phyloP scores from a whole-genome alignment of 352 stramenopile genomes.

The Thraustochytrium sp. region DNA sequence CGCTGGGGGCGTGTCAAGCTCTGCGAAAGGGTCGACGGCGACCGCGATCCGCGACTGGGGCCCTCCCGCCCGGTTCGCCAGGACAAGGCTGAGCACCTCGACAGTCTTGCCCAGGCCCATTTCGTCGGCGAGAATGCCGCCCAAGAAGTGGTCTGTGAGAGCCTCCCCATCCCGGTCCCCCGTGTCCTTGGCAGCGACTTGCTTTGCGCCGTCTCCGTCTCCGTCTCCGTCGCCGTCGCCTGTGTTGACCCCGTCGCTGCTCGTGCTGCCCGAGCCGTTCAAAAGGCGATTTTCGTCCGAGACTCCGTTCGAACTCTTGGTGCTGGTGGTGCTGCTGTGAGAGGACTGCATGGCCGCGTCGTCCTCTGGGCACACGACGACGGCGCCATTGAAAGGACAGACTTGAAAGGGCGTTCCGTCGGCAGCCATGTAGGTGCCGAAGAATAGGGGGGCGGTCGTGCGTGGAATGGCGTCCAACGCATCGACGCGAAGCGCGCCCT shows the following conservation, averaged over 20 bases:
- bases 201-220: too few relatives aligned
- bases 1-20: neutral
- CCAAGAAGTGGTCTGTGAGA: neutral
- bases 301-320: too few relatives aligned
- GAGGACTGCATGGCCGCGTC: neutral
- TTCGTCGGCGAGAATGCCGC: conserved; percentile 78
- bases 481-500: neutral
- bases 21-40: neutral
- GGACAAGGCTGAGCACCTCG: conserved; percentile 59
- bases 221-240: too few relatives aligned
- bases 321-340: too few relatives aligned
- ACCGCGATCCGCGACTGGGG: neutral
- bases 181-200: neutral
- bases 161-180: neutral
- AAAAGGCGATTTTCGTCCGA: too few relatives aligned
- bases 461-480: neutral
- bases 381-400: neutral
- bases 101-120: conserved; percentile 83
- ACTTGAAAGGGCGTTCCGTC: neutral
- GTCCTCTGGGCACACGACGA: neutral
- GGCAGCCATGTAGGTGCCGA: neutral
- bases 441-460: neutral
- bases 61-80: conserved; percentile 49
- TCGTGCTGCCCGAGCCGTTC: too few relatives aligned
- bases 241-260: too few relatives aligned